Evolutionary conservation across 805 yeast genomes (phyloP).

Genomic region (Blastobotrys terrestris): DNA sequence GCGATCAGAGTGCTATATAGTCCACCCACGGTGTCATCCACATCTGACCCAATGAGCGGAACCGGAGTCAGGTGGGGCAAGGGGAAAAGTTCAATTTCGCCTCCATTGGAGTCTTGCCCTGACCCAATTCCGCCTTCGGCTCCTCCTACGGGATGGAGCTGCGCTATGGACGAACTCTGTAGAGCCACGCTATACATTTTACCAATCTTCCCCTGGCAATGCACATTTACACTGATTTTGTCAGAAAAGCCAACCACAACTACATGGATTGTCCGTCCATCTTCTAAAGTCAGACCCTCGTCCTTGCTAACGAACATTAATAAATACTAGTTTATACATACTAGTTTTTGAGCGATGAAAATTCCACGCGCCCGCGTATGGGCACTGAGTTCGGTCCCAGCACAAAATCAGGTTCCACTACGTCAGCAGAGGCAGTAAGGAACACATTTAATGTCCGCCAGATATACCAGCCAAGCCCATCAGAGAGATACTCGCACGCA

Average conservation of each 20-base stretch:
- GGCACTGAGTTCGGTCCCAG: neutral
- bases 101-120: neutral
- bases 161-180: slow-evolving; percentile 12
- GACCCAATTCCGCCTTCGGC: slow-evolving; percentile 3
- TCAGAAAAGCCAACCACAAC: slow-evolving; percentile 27
- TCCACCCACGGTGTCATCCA: slow-evolving; percentile 23
- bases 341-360: neutral
- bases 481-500: slow-evolving; percentile 34
- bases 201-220: slow-evolving; percentile 26
- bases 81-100: slow-evolving; percentile 17
- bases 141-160: slow-evolving; percentile 1
- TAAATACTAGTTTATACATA: no score
- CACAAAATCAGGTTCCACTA: no score
- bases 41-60: slow-evolving; percentile 18
- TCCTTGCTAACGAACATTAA: neutral
- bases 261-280: slow-evolving; percentile 24
- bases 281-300: neutral
- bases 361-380: neutral
- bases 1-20: slow-evolving; percentile 29
- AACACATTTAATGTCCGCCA: slow-evolving; percentile 1
- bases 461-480: slow-evolving; percentile 24
- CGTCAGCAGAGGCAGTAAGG: slow-evolving; percentile 1
- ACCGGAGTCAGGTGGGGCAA: slow-evolving; percentile 22
- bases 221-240: slow-evolving; percentile 27
- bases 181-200: slow-evolving; percentile 23